phyloP scores from a whole-genome alignment of 2,329 filamentous ascomycete species.

The Pseudogymnoascus sp. region DNA sequence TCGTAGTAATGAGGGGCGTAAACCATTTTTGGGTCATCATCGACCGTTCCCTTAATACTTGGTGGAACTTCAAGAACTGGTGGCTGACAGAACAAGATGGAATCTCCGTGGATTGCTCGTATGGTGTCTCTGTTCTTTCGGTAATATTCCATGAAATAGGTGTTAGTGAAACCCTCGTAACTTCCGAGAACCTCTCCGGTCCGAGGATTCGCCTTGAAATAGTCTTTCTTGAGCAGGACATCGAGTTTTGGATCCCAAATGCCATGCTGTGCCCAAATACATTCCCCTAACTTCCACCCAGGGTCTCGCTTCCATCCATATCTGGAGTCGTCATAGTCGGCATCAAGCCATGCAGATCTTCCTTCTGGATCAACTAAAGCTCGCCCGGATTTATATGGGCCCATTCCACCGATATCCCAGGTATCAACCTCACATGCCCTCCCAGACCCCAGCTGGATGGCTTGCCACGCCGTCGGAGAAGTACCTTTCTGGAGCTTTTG shows the following conservation, averaged over 20 bases:
- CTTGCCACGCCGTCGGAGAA: constrained; percentile 88
- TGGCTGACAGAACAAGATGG: constrained; percentile 85
- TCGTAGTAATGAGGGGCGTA: constrained; percentile 97
- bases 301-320: constrained; percentile 88
- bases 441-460: constrained; percentile 84
- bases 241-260: constrained; percentile 83
- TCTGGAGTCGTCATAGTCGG: constrained; percentile 72
- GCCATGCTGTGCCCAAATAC: constrained; percentile 93
- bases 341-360: constrained; percentile 72
- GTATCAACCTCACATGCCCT: constrained; percentile 81
- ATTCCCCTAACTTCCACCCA: constrained; percentile 87
- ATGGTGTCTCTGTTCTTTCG: constrained; percentile 68
- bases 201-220: constrained; percentile 72
- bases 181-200: constrained; percentile 62
- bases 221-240: constrained; percentile 70
- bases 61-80: constrained; percentile 90
- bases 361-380: constrained; percentile 82
- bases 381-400: constrained; percentile 81
- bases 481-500: constrained; percentile 90
- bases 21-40: constrained; percentile 83
- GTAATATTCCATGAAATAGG: constrained; percentile 84
- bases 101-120: constrained; percentile 65
- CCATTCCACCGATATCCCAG: constrained; percentile 90
- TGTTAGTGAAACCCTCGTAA: constrained; percentile 81
- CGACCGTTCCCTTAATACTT: constrained; percentile 71